These are phyloP conservation scores for Taxawa tesnikishii DNA, from an alignment of 2,329 filamentous ascomycete genomes.

Conservation along the genomic window DNA sequence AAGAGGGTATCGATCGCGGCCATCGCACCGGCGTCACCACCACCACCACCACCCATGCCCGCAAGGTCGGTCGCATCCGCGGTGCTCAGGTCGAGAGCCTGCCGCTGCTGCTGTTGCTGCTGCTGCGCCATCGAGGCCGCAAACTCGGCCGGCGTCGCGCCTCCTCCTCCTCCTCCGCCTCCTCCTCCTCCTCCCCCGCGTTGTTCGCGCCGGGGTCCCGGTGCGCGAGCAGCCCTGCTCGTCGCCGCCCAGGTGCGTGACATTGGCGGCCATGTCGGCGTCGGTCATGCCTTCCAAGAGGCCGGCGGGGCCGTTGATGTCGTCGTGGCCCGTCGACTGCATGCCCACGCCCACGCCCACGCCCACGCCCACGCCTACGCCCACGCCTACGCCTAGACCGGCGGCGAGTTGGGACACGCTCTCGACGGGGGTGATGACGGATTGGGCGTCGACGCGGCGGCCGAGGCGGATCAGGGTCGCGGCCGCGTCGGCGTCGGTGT, in stretches of 20 bases:
- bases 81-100: conserved; percentile 14
- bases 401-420: conserved; percentile 18
- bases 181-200: too few relatives aligned
- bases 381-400: conserved; percentile 21
- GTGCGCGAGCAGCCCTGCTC: too few relatives aligned
- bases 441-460: conserved; percentile 19
- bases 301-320: conserved; percentile 11
- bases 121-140: too few relatives aligned
- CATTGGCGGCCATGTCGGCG: conserved; percentile 11
- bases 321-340: conserved; percentile 1
- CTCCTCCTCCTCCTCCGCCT: too few relatives aligned
- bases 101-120: too few relatives aligned
- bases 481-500: conserved; percentile 45
- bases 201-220: too few relatives aligned
- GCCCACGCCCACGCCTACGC: conserved; percentile 8
- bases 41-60: too few relatives aligned
- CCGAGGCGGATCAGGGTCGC: conserved; percentile 24
- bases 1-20: conserved; percentile 8
- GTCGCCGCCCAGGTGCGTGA: conserved; percentile 8
- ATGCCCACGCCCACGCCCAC: conserved; percentile 5
- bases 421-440: conserved; percentile 51
- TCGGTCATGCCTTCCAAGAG: too few relatives aligned
- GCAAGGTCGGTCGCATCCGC: conserved; percentile 3
- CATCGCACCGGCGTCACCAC: conserved; percentile 6
- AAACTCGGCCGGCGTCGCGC: too few relatives aligned